These are phyloP conservation scores for Venturia nashicola DNA, from an alignment of 2,329 filamentous ascomycete species.

Conservation along the genomic window DNA sequence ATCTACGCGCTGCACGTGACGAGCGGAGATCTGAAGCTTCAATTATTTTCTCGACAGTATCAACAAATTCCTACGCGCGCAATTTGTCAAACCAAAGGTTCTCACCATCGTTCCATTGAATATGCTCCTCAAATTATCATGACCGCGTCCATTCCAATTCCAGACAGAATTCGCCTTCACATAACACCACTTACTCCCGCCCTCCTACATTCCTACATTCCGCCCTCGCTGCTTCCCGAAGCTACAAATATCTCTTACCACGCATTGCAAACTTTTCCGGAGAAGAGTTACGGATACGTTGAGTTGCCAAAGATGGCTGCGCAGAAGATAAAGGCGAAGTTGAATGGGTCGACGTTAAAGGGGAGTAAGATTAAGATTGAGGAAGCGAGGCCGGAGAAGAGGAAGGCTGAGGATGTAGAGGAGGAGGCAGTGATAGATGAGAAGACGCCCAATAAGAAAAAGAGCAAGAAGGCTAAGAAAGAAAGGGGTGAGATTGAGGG, in stretches of 20 bases:
- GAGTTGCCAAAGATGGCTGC: conserved; percentile 72
- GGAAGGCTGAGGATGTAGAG: conserved; percentile 32
- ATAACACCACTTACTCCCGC: conserved; percentile 75
- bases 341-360: conserved; percentile 75
- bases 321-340: conserved; percentile 80
- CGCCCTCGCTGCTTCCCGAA: conserved; percentile 49
- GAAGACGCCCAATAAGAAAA: conserved; percentile 21
- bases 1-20: neutral
- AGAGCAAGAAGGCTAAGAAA: conserved; percentile 27
- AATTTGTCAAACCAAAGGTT: neutral
- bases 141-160: conserved; percentile 10
- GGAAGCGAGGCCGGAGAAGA: conserved; percentile 57
- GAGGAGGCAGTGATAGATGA: conserved; percentile 21
- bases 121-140: conserved; percentile 12
- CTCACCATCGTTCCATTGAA: neutral
- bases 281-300: conserved; percentile 80
- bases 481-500: conserved; percentile 47
- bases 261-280: conserved; percentile 72
- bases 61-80: neutral
- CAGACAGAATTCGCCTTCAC: conserved; percentile 50
- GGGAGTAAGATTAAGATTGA: conserved; percentile 79
- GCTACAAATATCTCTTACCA: conserved; percentile 85
- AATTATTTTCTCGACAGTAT: neutral
- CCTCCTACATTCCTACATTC: conserved; percentile 60
- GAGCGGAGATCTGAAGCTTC: neutral